Evolutionary conservation across 176 grass and related monocot species (phyloP).

Genomic region (Aegilops longissima): DNA sequence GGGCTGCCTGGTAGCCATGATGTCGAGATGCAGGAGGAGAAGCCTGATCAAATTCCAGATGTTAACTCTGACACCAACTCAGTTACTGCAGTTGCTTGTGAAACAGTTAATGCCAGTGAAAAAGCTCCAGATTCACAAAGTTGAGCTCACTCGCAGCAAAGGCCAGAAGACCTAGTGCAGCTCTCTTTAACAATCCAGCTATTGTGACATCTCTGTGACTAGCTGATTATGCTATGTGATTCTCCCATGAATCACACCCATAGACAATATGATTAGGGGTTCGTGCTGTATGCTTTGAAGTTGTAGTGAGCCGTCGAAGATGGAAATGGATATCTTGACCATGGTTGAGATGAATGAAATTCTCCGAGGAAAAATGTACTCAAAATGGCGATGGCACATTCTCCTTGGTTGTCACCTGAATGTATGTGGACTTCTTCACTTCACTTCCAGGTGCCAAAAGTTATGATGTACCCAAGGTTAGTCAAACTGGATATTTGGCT

Average conservation of each 20-base stretch:
- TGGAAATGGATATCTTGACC: background rate
- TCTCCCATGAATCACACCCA: slow-evolving; percentile 1
- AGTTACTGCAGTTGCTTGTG: slow-evolving; percentile 12
- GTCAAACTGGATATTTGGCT: background rate
- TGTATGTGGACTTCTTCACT: no score
- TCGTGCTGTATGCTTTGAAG: background rate
- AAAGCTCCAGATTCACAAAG: slow-evolving; percentile 23
- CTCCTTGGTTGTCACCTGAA: background rate
- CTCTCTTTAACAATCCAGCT: background rate
- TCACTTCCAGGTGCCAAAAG: background rate
- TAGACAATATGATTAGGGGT: background rate
- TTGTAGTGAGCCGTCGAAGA: background rate
- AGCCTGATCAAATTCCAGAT: slow-evolving; percentile 39
- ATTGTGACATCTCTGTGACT: background rate
- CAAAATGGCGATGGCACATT: background rate
- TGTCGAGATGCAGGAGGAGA: slow-evolving; percentile 69
- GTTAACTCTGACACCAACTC: slow-evolving; percentile 6
- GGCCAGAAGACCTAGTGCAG: slow-evolving; percentile 1
- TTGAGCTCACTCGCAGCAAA: slow-evolving; percentile 8
- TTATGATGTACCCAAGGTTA: background rate
- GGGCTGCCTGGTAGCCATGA: slow-evolving; percentile 27
- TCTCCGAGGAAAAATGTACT: background rate
- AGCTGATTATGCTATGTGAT: background rate
- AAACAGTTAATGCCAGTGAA: slow-evolving; percentile 23
- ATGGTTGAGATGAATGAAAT: background rate